These are phyloP conservation scores for Amphirosellinia nigrospora DNA, from an alignment of 495 filamentous ascomycete species.

Conservation along the genomic window DNA sequence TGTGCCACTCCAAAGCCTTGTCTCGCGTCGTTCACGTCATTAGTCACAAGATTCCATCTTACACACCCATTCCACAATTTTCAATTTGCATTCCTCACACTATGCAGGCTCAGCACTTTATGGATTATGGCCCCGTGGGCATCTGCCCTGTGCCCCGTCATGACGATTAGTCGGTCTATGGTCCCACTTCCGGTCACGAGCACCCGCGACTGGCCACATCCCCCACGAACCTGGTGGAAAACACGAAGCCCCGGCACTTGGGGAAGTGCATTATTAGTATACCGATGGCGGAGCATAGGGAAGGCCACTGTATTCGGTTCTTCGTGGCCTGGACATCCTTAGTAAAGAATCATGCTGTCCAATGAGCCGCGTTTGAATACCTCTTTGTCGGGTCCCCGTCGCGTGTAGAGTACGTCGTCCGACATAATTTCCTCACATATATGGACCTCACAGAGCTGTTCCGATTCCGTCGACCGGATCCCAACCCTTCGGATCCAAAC, in stretches of 20 bases:
- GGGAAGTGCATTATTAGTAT: not conserved
- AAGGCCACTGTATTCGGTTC: not conserved
- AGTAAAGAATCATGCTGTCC: not conserved
- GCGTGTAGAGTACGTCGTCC: not conserved
- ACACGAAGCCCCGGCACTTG: not conserved
- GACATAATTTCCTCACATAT: not conserved
- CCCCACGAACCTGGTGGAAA: slow-evolving; percentile 13
- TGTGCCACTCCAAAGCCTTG: not conserved
- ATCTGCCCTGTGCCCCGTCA: slow-evolving; percentile 14
- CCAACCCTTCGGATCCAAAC: not conserved
- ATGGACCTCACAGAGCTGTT: not conserved
- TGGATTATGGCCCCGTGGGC: slow-evolving; percentile 1
- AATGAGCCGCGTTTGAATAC: not conserved
- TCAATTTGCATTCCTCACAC: not conserved
- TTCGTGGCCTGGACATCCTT: not conserved
- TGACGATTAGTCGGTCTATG: slow-evolving; percentile 6
- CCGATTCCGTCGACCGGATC: slow-evolving; percentile 1
- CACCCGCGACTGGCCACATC: slow-evolving; percentile 17
- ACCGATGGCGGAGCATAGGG: not conserved
- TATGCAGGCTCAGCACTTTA: slow-evolving; percentile 12
- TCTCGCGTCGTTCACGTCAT: slow-evolving; percentile 7
- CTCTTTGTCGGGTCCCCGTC: not conserved
- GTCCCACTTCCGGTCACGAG: slow-evolving; percentile 24
- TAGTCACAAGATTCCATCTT: slow-evolving; percentile 12
- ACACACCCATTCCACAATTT: slow-evolving; percentile 18